phyloP scores from a whole-genome alignment of 2,329 filamentous ascomycete species.

The Proliferodiscus dingleyae region DNA sequence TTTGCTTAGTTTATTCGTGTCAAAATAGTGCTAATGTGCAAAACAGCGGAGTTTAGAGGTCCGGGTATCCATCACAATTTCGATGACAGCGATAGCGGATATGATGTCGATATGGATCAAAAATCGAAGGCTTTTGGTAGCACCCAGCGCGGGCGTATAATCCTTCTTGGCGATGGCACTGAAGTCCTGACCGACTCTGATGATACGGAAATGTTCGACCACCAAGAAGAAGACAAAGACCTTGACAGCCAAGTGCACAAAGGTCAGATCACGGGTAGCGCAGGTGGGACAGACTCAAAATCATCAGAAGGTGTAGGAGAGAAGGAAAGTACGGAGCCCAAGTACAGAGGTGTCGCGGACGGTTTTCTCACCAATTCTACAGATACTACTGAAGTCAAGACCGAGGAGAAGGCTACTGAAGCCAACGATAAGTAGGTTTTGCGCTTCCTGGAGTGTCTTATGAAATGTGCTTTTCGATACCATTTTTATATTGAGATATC shows the following conservation, averaged over 20 bases:
- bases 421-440: constrained; percentile 13
- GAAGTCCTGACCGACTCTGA: constrained; percentile 85
- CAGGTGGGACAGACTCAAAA: neutral
- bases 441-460: neutral
- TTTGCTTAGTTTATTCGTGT: constrained; percentile 10
- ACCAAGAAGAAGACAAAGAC: constrained; percentile 80
- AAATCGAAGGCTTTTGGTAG: constrained; percentile 60
- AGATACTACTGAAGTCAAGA: constrained; percentile 12
- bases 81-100: constrained; percentile 73
- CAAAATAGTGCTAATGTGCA: constrained; percentile 23
- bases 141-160: constrained; percentile 76
- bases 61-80: constrained; percentile 78
- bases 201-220: constrained; percentile 92
- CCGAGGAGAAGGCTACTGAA: constrained; percentile 11
- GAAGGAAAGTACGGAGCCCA: constrained; percentile 18
- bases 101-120: constrained; percentile 69
- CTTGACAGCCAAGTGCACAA: constrained; percentile 78
- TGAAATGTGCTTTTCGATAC: neutral
- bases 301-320: constrained; percentile 13
- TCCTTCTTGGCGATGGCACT: constrained; percentile 91
- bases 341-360: constrained; percentile 20
- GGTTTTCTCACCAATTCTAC: constrained; percentile 12
- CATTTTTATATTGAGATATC: constrained; percentile 5
- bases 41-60: constrained; percentile 75
- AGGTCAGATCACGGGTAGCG: constrained; percentile 33